Conservation (phyloP, 371 early-diverging fungal species). For the Mucor irregularis region DNA sequence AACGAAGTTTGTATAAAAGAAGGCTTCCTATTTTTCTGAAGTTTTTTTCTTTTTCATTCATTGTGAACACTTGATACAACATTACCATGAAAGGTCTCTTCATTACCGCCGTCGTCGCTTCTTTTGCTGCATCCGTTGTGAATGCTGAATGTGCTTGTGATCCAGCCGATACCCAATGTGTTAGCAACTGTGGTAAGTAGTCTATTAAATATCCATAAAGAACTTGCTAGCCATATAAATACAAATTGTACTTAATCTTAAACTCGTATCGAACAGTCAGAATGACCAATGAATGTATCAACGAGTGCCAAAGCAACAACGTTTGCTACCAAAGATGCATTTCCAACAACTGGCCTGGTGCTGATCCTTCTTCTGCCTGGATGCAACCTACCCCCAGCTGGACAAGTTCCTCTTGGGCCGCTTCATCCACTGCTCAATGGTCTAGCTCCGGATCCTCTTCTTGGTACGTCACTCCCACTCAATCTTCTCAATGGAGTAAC, state of each 20-base stretch:
- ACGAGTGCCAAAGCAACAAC: conserved; percentile 18
- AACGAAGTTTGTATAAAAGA: conserved; percentile 1
- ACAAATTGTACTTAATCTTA: background rate
- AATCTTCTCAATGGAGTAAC: background rate
- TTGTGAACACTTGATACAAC: background rate
- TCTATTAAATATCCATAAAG: background rate
- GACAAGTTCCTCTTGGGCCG: background rate
- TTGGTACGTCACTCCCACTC: too few relatives aligned
- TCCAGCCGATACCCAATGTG: conserved; percentile 22
- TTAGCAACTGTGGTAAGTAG: conserved; percentile 32
- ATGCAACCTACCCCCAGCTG: background rate
- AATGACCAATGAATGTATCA: conserved; percentile 29
- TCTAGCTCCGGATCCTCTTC: too few relatives aligned
- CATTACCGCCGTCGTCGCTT: conserved; percentile 14
- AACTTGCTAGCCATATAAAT: too few relatives aligned
- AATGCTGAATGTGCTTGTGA: conserved; percentile 33
- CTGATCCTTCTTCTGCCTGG: background rate
- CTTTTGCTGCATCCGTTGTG: conserved; percentile 9
- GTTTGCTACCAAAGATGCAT: conserved; percentile 36
- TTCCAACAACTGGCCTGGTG: conserved; percentile 37
- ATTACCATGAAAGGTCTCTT: conserved; percentile 8
- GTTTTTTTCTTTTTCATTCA: background rate
- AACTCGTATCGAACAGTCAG: conserved; percentile 17
- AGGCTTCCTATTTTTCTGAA: background rate
- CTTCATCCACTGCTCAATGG: conserved; percentile 4